Conservation (phyloP, 805 yeast species). For the Ogataea nakhonphanomensis region DNA sequence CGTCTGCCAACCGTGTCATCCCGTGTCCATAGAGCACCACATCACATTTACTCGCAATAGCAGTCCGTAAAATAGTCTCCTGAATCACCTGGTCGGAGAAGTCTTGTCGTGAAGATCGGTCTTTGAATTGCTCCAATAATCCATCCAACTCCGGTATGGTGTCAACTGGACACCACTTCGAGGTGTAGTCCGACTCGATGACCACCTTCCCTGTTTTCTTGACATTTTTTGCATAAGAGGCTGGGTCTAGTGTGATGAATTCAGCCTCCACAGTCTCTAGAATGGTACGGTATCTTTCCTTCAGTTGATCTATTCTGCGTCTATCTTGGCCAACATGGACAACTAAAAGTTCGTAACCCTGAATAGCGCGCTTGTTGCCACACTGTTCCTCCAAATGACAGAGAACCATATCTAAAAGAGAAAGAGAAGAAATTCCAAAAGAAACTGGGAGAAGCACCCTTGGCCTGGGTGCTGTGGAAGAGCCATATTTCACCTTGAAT, state of each 20-base stretch:
- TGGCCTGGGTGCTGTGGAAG: conserved; percentile 31
- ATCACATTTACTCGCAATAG: conserved; percentile 42
- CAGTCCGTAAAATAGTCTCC: conserved; percentile 45
- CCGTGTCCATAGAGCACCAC: conserved; percentile 71
- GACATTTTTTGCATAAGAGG: conserved; percentile 35
- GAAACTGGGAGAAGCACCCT: conserved; percentile 60
- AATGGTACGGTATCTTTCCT: conserved; percentile 1
- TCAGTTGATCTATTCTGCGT: background rate
- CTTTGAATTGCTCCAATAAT: conserved; percentile 39
- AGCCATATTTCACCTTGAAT: conserved; percentile 66
- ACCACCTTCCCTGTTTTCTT: conserved; percentile 25
- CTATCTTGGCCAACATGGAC: conserved; percentile 44
- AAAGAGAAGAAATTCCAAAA: conserved; percentile 65
- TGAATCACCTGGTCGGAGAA: conserved; percentile 44
- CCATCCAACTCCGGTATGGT: conserved; percentile 26
- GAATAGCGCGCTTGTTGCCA: conserved; percentile 51
- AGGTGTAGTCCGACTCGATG: conserved; percentile 31
- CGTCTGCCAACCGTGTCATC: conserved; percentile 81
- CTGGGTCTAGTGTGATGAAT: conserved; percentile 40
- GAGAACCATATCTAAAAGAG: conserved; percentile 61
- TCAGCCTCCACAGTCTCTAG: conserved; percentile 32
- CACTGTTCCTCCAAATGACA: conserved; percentile 62
- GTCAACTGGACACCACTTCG: conserved; percentile 11
- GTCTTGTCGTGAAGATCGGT: conserved; percentile 67
- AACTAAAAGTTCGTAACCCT: conserved; percentile 62